A percentile compares a stretch with the other conserved stretches of the same genome.
These are phyloP conservation scores for Pleodorina starrii DNA, from an alignment of 139 green algal species.

Conservation along the genomic window DNA sequence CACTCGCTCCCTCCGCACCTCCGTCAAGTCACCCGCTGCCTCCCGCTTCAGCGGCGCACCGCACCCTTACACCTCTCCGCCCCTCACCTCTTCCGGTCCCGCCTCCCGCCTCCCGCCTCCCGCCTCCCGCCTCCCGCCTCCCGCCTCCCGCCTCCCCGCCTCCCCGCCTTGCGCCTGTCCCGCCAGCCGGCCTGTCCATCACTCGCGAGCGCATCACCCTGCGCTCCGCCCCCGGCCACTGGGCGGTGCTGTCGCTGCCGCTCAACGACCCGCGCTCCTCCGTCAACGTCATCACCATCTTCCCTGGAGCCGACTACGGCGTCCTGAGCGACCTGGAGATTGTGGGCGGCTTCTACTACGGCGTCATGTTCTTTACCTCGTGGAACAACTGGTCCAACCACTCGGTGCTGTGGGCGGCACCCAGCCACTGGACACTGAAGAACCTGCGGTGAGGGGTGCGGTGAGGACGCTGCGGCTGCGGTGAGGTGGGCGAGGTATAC, in stretches of 20 bases:
- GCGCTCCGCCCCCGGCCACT: constrained; percentile 28
- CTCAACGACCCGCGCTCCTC: constrained; percentile 10
- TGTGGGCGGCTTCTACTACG: constrained; percentile 42
- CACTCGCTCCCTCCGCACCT: no score
- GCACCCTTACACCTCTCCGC: no score
- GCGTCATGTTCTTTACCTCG: constrained; percentile 31
- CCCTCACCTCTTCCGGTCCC: no score
- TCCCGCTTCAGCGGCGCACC: no score
- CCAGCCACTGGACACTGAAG: constrained; percentile 5
- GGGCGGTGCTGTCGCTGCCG: constrained; percentile 9
- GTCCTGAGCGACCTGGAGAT: constrained; percentile 32
- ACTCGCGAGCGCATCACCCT: constrained; percentile 4
- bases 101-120: no score
- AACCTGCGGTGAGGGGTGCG: constrained; percentile 33
- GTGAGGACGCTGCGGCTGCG: no score
- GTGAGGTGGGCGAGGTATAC: background rate
- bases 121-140: background rate
- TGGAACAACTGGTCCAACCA: constrained; percentile 17
- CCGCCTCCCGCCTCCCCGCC: background rate
- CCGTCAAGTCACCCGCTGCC: no score
- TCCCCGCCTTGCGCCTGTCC: no score
- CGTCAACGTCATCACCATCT: constrained; percentile 42
- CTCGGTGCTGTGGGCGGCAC: background rate
- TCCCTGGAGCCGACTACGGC: constrained; percentile 25
- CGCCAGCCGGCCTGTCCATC: background rate